Percentiles rank a stretch among this genome's conserved stretches.
These are phyloP conservation scores for Spatholobus suberectus DNA, from an alignment of 306 rosid species.

Conservation along the genomic window DNA sequence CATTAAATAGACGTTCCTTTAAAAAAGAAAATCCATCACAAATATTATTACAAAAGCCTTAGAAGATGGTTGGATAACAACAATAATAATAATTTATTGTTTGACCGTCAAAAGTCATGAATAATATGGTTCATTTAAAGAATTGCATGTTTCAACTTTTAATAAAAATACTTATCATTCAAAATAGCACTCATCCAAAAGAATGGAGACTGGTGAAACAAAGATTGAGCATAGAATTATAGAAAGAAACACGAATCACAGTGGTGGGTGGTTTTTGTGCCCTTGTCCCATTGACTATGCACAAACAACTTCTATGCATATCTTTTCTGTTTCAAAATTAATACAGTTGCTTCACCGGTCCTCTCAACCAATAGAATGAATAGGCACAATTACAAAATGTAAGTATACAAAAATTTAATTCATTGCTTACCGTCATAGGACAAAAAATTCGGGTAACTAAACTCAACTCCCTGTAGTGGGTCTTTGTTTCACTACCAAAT, in stretches of 20 bases:
- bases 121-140: not conserved
- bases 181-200: not conserved
- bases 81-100: not conserved
- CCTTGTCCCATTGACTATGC: conserved; percentile 13
- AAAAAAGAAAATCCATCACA: conserved; percentile 22
- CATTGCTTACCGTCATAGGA: conserved; percentile 58
- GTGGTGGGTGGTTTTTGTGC: not conserved
- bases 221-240: not conserved
- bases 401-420: not conserved
- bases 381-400: not conserved
- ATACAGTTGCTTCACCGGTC: conserved; percentile 19
- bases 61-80: not conserved
- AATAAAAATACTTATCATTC: not conserved
- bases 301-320: conserved; percentile 6
- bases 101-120: not conserved
- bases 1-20: not conserved
- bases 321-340: not conserved
- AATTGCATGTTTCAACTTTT: not conserved
- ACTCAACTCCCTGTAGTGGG: conserved; percentile 61
- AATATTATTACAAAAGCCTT: not conserved
- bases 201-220: not conserved
- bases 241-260: not conserved
- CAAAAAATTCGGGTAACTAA: conserved; percentile 39
- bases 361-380: conserved; percentile 8
- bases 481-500: conserved; percentile 81